phyloP scores from a whole-genome alignment of 495 filamentous ascomycete species.

The Xylaria curta region DNA sequence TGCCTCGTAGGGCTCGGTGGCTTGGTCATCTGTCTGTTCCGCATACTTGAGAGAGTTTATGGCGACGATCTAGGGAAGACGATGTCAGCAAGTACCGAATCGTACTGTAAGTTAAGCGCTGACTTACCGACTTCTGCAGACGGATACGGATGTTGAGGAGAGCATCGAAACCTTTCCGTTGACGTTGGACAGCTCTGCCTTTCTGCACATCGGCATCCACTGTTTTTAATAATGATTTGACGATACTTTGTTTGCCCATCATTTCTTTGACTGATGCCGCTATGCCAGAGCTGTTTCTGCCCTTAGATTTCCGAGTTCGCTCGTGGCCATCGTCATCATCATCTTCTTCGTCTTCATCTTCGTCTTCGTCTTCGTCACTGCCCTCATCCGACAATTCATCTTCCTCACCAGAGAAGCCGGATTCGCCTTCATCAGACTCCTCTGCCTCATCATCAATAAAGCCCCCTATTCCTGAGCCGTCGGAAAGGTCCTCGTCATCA shows the following conservation, averaged over 20 bases:
- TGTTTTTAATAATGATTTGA: conserved; percentile 45
- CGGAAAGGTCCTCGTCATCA: conserved; percentile 47
- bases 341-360: conserved; percentile 44
- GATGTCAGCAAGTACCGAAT: not conserved
- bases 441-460: conserved; percentile 46
- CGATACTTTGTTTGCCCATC: conserved; percentile 54
- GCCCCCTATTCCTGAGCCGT: conserved; percentile 46
- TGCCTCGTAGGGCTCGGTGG: conserved; percentile 63
- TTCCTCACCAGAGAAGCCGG: conserved; percentile 45
- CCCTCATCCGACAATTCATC: conserved; percentile 65
- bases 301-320: conserved; percentile 29
- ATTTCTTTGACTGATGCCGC: conserved; percentile 36
- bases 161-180: conserved; percentile 83
- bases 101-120: not conserved
- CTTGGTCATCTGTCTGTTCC: conserved; percentile 44
- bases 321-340: conserved; percentile 43
- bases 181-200: conserved; percentile 81
- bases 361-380: conserved; percentile 85
- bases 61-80: conserved; percentile 61
- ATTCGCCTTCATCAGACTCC: conserved; percentile 43
- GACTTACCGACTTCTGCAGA: conserved; percentile 74
- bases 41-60: conserved; percentile 73
- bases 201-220: conserved; percentile 71
- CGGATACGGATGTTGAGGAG: conserved; percentile 88
- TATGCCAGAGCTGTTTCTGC: conserved; percentile 29